Evolutionary conservation across 176 grass and related monocot genomes (phyloP).

Genomic region (Pontederia crassipes): DNA sequence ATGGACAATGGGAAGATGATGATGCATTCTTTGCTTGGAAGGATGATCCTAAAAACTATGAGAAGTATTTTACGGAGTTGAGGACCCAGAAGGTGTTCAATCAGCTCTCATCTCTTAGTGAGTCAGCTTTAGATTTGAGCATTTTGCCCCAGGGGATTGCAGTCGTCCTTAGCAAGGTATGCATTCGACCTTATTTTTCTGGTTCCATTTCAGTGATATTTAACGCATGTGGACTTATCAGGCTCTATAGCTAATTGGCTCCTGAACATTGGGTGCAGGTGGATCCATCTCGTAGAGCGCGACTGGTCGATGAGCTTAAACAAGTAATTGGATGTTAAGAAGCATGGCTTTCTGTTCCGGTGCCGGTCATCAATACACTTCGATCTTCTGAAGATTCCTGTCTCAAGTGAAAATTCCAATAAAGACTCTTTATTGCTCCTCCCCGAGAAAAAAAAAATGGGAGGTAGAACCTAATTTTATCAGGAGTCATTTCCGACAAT

Average conservation of each 20-base stretch:
- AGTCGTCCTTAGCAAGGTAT: constrained; percentile 69
- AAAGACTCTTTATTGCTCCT: too few species aligned
- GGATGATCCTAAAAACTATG: constrained; percentile 60
- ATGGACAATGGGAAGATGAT: constrained; percentile 60
- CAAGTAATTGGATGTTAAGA: constrained; percentile 45
- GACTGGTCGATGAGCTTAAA: constrained; percentile 51
- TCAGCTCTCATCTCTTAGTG: constrained; percentile 42
- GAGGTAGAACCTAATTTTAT: too few species aligned
- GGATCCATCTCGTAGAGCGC: constrained; percentile 56
- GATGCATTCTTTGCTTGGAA: constrained; percentile 87
- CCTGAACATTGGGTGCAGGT: constrained; percentile 45
- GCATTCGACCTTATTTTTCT: constrained; percentile 5
- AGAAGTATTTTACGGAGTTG: constrained; percentile 52
- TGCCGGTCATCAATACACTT: not conserved
- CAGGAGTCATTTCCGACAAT: too few species aligned
- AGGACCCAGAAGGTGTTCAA: constrained; percentile 51
- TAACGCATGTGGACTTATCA: not conserved
- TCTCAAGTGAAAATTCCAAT: too few species aligned
- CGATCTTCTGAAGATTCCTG: not conserved
- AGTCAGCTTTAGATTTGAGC: constrained; percentile 48
- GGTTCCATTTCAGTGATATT: not conserved
- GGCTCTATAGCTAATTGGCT: too few species aligned
- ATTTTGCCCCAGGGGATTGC: constrained; percentile 55
- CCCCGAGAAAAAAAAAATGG: too few species aligned
- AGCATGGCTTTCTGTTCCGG: not conserved